A percentile compares a stretch with the other conserved stretches of the same genome.
These are phyloP conservation scores for Exophiala mesophila DNA, from an alignment of 2,329 filamentous ascomycete species.

Conservation along the genomic window DNA sequence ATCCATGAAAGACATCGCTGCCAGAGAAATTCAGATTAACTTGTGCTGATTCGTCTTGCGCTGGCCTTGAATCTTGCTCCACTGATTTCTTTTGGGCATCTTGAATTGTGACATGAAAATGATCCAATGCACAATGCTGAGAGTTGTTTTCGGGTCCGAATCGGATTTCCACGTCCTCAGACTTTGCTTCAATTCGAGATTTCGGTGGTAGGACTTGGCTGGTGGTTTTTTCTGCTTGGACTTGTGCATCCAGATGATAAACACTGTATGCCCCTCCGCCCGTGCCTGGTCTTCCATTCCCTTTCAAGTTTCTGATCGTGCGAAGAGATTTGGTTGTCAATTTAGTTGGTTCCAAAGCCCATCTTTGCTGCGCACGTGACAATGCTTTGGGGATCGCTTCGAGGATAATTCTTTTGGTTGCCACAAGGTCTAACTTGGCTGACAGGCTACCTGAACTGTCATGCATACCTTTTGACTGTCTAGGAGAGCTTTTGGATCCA, in stretches of 20 bases:
- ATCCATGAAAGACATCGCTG: constrained; percentile 72
- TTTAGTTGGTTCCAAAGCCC: constrained; percentile 62
- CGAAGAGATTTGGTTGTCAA: constrained; percentile 67
- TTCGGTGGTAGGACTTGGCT: no score
- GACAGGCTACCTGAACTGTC: constrained; percentile 7
- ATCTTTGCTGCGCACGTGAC: constrained; percentile 67
- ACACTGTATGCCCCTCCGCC: constrained; percentile 71
- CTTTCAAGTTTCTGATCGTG: constrained; percentile 64
- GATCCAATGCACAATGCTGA: constrained; percentile 21
- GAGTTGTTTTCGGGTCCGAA: constrained; percentile 20
- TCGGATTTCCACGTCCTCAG: constrained; percentile 13
- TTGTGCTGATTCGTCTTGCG: constrained; percentile 22
- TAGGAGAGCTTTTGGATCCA: constrained; percentile 33
- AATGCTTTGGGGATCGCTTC: constrained; percentile 79
- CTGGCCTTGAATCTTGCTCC: background rate
- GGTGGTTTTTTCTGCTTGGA: no score
- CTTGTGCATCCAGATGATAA: no score
- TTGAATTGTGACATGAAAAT: constrained; percentile 17
- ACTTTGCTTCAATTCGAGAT: no score
- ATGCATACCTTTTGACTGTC: constrained; percentile 19
- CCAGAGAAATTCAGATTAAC: constrained; percentile 64
- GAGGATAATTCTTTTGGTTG: constrained; percentile 54
- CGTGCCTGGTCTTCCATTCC: constrained; percentile 63
- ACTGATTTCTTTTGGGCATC: constrained; percentile 1
- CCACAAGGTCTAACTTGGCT: constrained; percentile 23